phyloP scores from a whole-genome alignment of 2,329 filamentous ascomycete species.

The Mycocentrospora acerina region DNA sequence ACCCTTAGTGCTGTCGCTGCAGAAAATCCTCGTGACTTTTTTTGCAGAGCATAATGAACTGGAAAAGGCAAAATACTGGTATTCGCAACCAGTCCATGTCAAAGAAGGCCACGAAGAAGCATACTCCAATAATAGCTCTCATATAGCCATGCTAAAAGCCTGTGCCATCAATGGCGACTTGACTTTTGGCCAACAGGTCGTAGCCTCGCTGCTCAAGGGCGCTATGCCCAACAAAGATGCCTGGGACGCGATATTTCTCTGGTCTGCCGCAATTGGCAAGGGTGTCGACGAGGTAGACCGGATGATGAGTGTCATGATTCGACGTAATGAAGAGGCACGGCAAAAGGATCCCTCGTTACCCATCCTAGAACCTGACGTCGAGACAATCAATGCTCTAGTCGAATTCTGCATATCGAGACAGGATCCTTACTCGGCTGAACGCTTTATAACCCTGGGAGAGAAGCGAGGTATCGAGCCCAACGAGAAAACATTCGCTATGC shows the following conservation, averaged over 20 bases:
- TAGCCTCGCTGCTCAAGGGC: constrained; percentile 38
- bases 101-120: constrained; percentile 2
- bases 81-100: constrained; percentile 55
- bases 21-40: constrained; percentile 60
- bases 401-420: constrained; percentile 69
- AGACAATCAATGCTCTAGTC: constrained; percentile 76
- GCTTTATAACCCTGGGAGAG: constrained; percentile 67
- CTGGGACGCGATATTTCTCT: constrained; percentile 75
- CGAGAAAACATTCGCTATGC: constrained; percentile 68
- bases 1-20: constrained; percentile 43
- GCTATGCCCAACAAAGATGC: constrained; percentile 49
- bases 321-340: constrained; percentile 50
- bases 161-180: constrained; percentile 45
- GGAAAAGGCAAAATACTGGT: constrained; percentile 68
- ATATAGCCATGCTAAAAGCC: constrained; percentile 60
- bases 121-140: constrained; percentile 39
- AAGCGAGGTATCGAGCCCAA: constrained; percentile 68
- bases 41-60: constrained; percentile 62
- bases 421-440: constrained; percentile 71
- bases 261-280: constrained; percentile 72
- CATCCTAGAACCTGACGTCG: constrained; percentile 59
- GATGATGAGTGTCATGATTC: constrained; percentile 70
- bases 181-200: constrained; percentile 45
- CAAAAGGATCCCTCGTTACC: constrained; percentile 23
- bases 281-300: constrained; percentile 70